Percentiles rank a stretch among this genome's conserved stretches.
Conservation (phyloP, 2,329 filamentous ascomycete genomes). For the Microdochium bolleyi region DNA sequence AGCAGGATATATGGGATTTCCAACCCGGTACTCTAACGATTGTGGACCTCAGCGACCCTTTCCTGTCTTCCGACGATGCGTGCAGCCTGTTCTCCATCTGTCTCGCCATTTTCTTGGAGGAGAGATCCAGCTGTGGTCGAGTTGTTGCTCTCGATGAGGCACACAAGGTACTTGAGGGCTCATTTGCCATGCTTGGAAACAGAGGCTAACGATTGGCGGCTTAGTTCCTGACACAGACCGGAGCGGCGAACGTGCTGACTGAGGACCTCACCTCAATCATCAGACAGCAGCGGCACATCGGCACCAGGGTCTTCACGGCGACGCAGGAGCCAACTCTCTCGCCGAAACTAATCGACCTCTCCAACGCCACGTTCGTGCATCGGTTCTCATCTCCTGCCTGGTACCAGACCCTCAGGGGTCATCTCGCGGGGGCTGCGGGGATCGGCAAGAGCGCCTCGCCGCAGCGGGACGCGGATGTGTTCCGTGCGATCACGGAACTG, state of each 20-base stretch:
- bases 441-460: background rate
- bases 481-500: background rate
- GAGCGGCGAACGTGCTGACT: background rate
- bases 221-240: background rate
- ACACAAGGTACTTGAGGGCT: slow-evolving; percentile 42
- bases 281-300: slow-evolving; percentile 65
- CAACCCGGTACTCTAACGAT: slow-evolving; percentile 50
- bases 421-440: slow-evolving; percentile 35
- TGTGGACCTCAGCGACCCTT: slow-evolving; percentile 67
- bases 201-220: background rate
- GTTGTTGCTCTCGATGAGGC: slow-evolving; percentile 70
- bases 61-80: slow-evolving; percentile 56
- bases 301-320: slow-evolving; percentile 58
- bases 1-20: background rate
- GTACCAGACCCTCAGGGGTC: slow-evolving; percentile 34
- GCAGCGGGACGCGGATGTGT: background rate
- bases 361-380: slow-evolving; percentile 64
- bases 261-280: slow-evolving; percentile 33
- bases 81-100: slow-evolving; percentile 69
- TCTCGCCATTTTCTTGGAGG: slow-evolving; percentile 56
- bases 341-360: slow-evolving; percentile 60
- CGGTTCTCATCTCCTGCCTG: slow-evolving; percentile 61
- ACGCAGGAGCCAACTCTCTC: slow-evolving; percentile 73
- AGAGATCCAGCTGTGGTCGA: slow-evolving; percentile 31
- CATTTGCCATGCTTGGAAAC: background rate